Percentiles rank a stretch among this genome's conserved stretches.
Evolutionary conservation across 2,329 filamentous ascomycete species (phyloP).

Genomic region (Xylaria polymorpha): DNA sequence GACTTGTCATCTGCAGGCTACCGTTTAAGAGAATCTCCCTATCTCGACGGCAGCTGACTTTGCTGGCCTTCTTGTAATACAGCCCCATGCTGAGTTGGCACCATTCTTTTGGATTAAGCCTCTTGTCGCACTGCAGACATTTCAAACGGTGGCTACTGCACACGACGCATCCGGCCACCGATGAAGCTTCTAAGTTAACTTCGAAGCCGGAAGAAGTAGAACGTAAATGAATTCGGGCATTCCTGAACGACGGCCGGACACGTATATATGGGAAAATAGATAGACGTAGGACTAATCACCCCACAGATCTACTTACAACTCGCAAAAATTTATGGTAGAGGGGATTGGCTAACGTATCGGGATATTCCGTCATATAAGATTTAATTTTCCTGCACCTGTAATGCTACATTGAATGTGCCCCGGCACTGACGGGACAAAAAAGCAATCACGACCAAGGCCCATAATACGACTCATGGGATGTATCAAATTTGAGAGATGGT

Average conservation of each 20-base stretch:
- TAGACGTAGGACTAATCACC: neutral
- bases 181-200: neutral
- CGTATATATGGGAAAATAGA: neutral
- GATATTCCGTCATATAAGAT: too few species aligned
- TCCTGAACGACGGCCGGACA: neutral
- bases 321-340: too few species aligned
- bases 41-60: neutral
- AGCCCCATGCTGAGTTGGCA: too few species aligned
- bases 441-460: too few species aligned
- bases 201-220: neutral
- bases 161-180: neutral
- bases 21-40: neutral
- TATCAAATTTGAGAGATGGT: constrained; percentile 3
- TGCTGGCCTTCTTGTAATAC: neutral
- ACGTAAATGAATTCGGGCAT: neutral
- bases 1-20: neutral
- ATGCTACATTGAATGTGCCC: too few species aligned
- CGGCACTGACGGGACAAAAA: too few species aligned
- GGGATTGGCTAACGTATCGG: too few species aligned
- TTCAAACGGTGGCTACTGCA: too few species aligned
- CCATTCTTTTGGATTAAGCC: too few species aligned
- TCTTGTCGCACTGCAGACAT: too few species aligned
- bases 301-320: too few species aligned
- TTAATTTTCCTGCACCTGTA: too few species aligned
- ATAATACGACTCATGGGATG: neutral